Evolutionary conservation across 192 early-diverging fungal species (phyloP).

Genomic region (Coemansia pectinata): DNA sequence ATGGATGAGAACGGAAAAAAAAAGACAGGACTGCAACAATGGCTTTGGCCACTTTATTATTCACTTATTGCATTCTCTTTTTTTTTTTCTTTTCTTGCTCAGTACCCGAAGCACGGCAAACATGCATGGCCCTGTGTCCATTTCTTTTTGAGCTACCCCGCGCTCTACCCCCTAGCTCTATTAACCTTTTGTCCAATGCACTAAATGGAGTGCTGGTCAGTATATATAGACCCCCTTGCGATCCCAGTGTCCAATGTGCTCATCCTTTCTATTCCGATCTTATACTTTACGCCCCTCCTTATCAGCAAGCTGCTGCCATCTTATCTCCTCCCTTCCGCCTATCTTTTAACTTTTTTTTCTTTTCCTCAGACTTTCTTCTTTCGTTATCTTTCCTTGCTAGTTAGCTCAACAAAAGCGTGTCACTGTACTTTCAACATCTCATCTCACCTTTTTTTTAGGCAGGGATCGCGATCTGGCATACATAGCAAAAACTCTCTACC

Average conservation of each 20-base stretch:
- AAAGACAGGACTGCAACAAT: slow-evolving; percentile 5
- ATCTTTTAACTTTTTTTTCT: not conserved
- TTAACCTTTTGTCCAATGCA: not conserved
- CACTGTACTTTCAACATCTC: not conserved
- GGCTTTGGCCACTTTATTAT: slow-evolving; percentile 4
- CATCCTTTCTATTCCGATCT: not conserved
- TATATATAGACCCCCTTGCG: not conserved
- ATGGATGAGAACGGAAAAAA: not conserved
- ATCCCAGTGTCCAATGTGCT: not conserved
- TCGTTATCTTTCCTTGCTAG: not conserved
- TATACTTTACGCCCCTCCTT: not conserved
- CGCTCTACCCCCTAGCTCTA: not conserved
- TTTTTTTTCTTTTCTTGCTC: not conserved
- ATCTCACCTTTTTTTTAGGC: not conserved
- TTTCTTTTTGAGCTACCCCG: slow-evolving; percentile 6
- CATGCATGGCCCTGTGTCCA: slow-evolving; percentile 7
- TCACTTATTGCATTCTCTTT: not conserved
- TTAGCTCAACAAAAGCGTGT: not conserved
- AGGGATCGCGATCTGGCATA: not conserved
- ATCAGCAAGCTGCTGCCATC: not conserved
- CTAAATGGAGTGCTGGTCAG: not conserved
- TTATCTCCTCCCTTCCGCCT: not conserved
- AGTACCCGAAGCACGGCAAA: slow-evolving; percentile 6
- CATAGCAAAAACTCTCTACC: not conserved
- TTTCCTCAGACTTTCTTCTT: not conserved